Percentiles rank a stretch among this genome's conserved stretches.
These are phyloP conservation scores for Hypoxylon trugodes DNA, from an alignment of 495 filamentous ascomycete genomes.

Conservation along the genomic window DNA sequence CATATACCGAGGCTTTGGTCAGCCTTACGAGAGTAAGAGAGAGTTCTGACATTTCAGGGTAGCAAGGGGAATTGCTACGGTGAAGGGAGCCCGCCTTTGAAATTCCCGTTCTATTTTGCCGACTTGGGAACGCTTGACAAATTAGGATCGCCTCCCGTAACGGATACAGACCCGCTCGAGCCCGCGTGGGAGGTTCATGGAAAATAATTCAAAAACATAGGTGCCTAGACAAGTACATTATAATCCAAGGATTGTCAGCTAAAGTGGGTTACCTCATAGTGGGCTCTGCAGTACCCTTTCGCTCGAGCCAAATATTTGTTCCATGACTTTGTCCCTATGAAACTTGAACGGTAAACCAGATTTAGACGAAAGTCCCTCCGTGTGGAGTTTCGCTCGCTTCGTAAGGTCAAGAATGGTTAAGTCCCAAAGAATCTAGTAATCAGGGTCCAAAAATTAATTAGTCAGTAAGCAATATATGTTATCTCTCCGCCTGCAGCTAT, in stretches of 20 bases:
- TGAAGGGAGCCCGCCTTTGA: constrained; percentile 2
- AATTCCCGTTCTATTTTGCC: constrained; percentile 32
- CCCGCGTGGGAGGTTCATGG: neutral
- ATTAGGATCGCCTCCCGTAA: constrained; percentile 20
- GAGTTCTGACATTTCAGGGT: constrained; percentile 8
- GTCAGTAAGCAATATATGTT: neutral
- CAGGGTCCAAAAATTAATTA: constrained; percentile 6
- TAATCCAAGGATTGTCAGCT: too few species aligned
- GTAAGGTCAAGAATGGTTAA: neutral
- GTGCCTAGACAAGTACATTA: too few species aligned
- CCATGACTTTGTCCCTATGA: constrained; percentile 6
- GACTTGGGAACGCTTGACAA: constrained; percentile 12
- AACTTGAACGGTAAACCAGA: neutral
- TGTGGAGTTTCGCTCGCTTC: constrained; percentile 7
- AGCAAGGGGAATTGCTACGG: constrained; percentile 12
- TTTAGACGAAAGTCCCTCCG: constrained; percentile 12
- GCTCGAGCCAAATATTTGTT: too few species aligned
- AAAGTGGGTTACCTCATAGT: constrained; percentile 6
- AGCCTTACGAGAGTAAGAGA: constrained; percentile 34
- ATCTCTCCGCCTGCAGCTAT: neutral
- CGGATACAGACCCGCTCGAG: constrained; percentile 16
- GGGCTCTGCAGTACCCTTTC: too few species aligned
- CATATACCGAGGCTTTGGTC: constrained; percentile 38
- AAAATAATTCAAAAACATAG: constrained; percentile 8
- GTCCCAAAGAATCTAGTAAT: neutral